phyloP scores from a whole-genome alignment of 495 filamentous ascomycete genomes.

The Penicillium odoratum region DNA sequence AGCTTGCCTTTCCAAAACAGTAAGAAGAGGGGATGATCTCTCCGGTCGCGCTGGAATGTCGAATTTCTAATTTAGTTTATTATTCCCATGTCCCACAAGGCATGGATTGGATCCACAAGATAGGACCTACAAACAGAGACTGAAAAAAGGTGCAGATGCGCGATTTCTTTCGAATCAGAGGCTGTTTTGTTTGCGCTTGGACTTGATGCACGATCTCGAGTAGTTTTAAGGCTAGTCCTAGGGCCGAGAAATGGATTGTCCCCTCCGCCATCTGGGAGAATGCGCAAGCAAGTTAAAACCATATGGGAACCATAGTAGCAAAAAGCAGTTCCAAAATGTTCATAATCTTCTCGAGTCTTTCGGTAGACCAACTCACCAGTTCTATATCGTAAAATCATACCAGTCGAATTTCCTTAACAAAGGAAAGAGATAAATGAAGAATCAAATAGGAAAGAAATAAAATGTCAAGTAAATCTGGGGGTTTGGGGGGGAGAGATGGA shows the following conservation, averaged over 20 bases:
- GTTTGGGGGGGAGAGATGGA: not conserved
- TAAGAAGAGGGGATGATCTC: constrained; percentile 6
- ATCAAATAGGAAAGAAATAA: not conserved
- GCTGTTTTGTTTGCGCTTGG: not conserved
- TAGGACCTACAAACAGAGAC: not conserved
- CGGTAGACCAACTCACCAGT: not conserved
- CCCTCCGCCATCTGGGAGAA: constrained; percentile 22
- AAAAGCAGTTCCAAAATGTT: no score
- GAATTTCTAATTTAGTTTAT: not conserved
- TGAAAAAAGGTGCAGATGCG: constrained; percentile 10
- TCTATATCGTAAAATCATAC: not conserved
- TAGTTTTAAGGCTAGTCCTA: not conserved
- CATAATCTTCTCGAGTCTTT: no score
- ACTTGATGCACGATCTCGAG: constrained; percentile 5
- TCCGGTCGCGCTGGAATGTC: constrained; percentile 27
- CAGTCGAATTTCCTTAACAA: constrained; percentile 10
- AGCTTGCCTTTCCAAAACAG: constrained; percentile 2
- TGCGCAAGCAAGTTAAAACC: constrained; percentile 1
- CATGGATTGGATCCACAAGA: not conserved
- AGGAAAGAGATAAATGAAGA: constrained; percentile 15
- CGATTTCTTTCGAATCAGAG: constrained; percentile 11
- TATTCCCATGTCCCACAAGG: not conserved
- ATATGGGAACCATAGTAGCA: not conserved
- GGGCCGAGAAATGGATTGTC: constrained; percentile 12
- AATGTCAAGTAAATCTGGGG: no score